Evolutionary conservation across 164 flowering plant genomes (phyloP), one percentile per base, ranked within the genome.

Genomic region (Vitis riparia): DNA sequence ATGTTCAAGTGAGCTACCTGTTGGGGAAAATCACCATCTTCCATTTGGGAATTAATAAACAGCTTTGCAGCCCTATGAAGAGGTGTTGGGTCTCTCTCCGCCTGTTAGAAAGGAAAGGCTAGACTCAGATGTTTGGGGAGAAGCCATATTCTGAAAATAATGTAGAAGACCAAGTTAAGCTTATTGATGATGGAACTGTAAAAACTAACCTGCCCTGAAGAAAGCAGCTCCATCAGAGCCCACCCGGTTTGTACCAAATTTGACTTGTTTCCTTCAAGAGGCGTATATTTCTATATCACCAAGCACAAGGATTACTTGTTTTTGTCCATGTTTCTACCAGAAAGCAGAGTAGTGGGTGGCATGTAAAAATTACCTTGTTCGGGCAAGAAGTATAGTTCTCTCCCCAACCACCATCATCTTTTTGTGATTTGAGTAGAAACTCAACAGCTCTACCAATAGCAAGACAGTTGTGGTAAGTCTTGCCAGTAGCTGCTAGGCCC

Each of bases 241-340:
- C 86, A 84, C 14, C 85, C 64, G 0, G 90, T 84, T 0, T 84
- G 86, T n/a, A 86, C 90, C 65, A 86, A 58, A 69, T 81, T 84
- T 15, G 89, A 71, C 27, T 75, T 7, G 44, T 75, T 71, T 19
- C 77, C 82, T 62, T 84, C 84, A 1, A 82, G 74, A 9, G 75
- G 80, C n/a, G 72, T 69, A 55, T 80, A 82, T 79, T 50, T 59
- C 84, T 84, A 58, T n/a, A 47, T 51, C 30, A 52, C 16, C 49
- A 15, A 69, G 10, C 50, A 16, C 44, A 57, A 17, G 17, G 1
- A 14, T n/a, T 12, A 17, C 14, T 50, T n/a, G 14, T 17, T 17
- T 17, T 17, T 17, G 17, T 17, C 17, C 48, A 17, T 15, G 14
- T 8, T 55, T 13, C 14, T 8, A 8, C 17, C 17, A 15, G 2